Conservation (phyloP, 768 basidiomycete species). For the Calocybe cyanea region DNA sequence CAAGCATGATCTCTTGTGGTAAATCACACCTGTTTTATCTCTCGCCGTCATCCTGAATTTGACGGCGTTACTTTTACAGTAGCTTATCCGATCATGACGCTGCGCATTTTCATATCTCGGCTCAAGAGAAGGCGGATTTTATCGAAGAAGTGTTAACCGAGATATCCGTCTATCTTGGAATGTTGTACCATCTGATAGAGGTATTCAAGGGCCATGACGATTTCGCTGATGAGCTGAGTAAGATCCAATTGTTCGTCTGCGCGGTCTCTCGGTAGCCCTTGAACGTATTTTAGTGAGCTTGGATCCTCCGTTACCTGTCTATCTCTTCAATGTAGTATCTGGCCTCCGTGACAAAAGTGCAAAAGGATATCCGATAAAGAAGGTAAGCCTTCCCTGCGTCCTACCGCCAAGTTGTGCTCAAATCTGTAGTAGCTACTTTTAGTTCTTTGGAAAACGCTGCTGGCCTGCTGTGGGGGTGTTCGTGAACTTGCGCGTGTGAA, state of each 20-base stretch:
- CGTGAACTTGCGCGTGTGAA: conserved; percentile 83
- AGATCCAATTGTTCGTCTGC: conserved; percentile 27
- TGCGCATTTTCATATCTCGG: conserved; percentile 64
- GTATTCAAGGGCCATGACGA: conserved; percentile 90
- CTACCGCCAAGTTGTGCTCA: conserved; percentile 12
- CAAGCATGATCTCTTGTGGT: conserved; percentile 85
- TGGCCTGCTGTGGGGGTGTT: conserved; percentile 91
- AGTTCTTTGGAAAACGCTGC: conserved; percentile 89
- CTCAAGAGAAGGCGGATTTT: conserved; percentile 69
- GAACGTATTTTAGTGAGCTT: conserved; percentile 68
- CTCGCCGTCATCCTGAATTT: not conserved
- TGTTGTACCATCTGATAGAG: conserved; percentile 94
- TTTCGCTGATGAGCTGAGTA: conserved; percentile 96
- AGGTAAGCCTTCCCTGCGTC: conserved; percentile 45
- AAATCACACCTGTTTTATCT: not conserved
- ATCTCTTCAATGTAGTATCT: conserved; percentile 87
- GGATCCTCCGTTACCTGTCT: conserved; percentile 91
- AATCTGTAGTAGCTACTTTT: conserved; percentile 68
- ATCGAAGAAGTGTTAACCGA: conserved; percentile 91
- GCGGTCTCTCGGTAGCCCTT: conserved; percentile 2
- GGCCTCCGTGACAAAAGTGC: conserved; percentile 89
- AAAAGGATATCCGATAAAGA: conserved; percentile 96
- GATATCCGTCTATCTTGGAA: conserved; percentile 88
- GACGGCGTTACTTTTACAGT: conserved; percentile 35
- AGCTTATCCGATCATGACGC: conserved; percentile 74